Percentiles rank a stretch among this genome's conserved stretches.
These are phyloP conservation scores for Neonectria magnoliae DNA, from an alignment of 2,329 filamentous ascomycete species.

Conservation along the genomic window DNA sequence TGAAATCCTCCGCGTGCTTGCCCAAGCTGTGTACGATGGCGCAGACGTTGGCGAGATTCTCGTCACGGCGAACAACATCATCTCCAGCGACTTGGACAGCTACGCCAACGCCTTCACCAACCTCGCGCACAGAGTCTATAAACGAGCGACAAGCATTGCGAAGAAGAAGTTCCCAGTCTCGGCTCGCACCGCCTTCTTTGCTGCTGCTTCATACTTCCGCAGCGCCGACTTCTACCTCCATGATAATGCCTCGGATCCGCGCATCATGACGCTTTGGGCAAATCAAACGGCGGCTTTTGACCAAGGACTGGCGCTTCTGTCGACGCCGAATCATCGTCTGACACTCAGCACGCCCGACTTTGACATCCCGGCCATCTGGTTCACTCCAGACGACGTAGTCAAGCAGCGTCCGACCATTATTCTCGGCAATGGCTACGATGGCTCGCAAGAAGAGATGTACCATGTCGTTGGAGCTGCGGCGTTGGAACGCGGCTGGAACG, in stretches of 20 bases:
- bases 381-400: constrained; percentile 24
- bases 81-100: constrained; percentile 36
- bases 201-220: constrained; percentile 54
- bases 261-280: constrained; percentile 50
- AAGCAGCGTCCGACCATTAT: constrained; percentile 18
- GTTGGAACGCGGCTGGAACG: constrained; percentile 23
- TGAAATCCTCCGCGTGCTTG: constrained; percentile 25
- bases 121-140: constrained; percentile 36
- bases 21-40: constrained; percentile 12
- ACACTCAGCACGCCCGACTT: constrained; percentile 46
- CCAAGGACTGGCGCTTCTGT: constrained; percentile 48
- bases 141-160: constrained; percentile 27
- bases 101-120: constrained; percentile 32
- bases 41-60: constrained; percentile 47
- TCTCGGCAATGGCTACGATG: constrained; percentile 24
- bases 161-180: constrained; percentile 35
- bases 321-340: constrained; percentile 48
- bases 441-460: constrained; percentile 30
- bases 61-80: constrained; percentile 39
- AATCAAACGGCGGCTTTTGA: constrained; percentile 49
- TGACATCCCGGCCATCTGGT: constrained; percentile 50
- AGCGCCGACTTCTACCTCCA: constrained; percentile 54
- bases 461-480: constrained; percentile 15
- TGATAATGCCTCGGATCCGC: constrained; percentile 51
- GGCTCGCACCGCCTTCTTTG: constrained; percentile 44